phyloP scores from a whole-genome alignment of 2,329 filamentous ascomycete genomes.

The Trichoderma koningii region DNA sequence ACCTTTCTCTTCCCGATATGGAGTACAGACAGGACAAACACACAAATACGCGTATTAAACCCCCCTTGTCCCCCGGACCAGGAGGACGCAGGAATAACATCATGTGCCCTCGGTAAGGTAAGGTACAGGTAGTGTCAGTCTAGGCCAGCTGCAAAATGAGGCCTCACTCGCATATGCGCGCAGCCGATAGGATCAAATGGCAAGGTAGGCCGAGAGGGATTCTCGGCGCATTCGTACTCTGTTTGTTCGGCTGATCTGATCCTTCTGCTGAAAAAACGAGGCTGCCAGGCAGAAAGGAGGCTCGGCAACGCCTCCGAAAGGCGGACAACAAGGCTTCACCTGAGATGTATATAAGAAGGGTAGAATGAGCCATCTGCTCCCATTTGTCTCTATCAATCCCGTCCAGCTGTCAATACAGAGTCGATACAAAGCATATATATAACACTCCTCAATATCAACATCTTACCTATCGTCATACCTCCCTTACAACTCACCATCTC shows the following conservation, averaged over 20 bases:
- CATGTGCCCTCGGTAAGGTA: too few relatives aligned
- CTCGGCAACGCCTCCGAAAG: not conserved
- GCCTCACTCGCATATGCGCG: not conserved
- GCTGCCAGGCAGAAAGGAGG: conserved; percentile 7
- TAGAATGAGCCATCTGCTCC: too few relatives aligned
- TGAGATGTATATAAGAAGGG: not conserved
- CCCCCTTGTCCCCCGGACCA: not conserved
- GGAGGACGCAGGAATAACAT: too few relatives aligned
- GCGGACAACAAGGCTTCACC: not conserved
- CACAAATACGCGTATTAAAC: conserved; percentile 5
- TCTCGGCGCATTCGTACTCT: too few relatives aligned
- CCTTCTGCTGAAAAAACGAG: not conserved
- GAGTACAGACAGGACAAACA: not conserved
- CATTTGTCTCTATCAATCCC: not conserved
- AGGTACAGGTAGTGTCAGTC: not conserved
- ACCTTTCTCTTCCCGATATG: not conserved
- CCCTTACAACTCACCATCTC: too few relatives aligned
- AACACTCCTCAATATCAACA: not conserved
- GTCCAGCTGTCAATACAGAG: not conserved
- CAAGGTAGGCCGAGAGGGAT: not conserved
- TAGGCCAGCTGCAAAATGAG: not conserved
- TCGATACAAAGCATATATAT: not conserved
- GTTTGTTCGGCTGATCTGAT: not conserved
- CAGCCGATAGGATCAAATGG: not conserved
- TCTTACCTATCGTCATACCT: too few relatives aligned